phyloP scores from a whole-genome alignment of 352 stramenopile genomes.

The Globisporangium nunn region DNA sequence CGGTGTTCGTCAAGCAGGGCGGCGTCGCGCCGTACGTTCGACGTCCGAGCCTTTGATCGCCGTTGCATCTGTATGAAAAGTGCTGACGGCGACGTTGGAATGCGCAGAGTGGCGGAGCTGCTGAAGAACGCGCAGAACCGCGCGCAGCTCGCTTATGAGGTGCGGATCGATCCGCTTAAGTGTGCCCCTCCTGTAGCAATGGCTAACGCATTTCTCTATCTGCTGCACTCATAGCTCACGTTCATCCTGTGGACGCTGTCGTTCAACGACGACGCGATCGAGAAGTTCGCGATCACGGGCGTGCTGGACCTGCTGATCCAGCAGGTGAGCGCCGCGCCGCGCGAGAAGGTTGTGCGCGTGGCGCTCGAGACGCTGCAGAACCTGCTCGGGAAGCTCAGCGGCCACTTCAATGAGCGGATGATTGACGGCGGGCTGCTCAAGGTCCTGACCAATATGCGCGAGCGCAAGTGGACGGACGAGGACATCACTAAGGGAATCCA shows the following conservation, averaged over 20 bases:
- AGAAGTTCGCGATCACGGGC: slow-evolving; percentile 66
- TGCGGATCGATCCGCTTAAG: slow-evolving; percentile 17
- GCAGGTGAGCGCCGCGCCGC: slow-evolving; percentile 88
- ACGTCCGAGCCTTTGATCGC: not conserved
- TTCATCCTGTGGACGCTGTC: slow-evolving; percentile 97
- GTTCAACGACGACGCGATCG: slow-evolving; percentile 82
- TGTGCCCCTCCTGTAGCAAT: too few species aligned
- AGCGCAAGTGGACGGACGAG: slow-evolving; percentile 93
- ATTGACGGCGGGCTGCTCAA: slow-evolving; percentile 94
- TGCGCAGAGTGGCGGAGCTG: slow-evolving; percentile 47
- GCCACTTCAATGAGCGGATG: slow-evolving; percentile 91
- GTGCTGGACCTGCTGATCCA: slow-evolving; percentile 68
- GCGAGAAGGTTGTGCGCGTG: slow-evolving; percentile 96
- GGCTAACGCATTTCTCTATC: too few species aligned
- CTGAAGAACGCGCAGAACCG: slow-evolving; percentile 73
- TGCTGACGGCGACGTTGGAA: too few species aligned
- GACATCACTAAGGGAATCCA: slow-evolving; percentile 89
- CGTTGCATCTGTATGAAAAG: not conserved
- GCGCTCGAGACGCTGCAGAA: slow-evolving; percentile 90
- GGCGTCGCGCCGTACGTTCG: slow-evolving; percentile 86
- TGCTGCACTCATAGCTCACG: slow-evolving; percentile 76
- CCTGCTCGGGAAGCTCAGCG: slow-evolving; percentile 69
- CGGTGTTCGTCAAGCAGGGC: slow-evolving; percentile 87
- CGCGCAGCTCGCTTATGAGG: slow-evolving; percentile 94
- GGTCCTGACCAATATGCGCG: slow-evolving; percentile 89